phyloP scores from a whole-genome alignment of 2,329 filamentous ascomycete species.

The Monosporascus sp. region DNA sequence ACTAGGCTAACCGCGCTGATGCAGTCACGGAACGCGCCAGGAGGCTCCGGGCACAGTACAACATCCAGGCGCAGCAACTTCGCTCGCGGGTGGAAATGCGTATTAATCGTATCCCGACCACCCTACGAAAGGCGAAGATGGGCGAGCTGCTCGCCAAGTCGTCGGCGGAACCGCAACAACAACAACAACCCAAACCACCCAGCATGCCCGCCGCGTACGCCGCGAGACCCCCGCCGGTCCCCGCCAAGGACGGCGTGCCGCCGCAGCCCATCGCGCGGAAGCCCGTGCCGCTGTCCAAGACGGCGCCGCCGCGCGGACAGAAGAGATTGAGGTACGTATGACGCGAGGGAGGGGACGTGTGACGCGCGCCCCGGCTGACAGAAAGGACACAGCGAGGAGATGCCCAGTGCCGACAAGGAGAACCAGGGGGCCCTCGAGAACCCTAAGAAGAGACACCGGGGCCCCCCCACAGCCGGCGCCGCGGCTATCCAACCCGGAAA shows the following conservation, averaged over 20 bases:
- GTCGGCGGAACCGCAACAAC: conserved; percentile 34
- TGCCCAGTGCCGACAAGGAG: conserved; percentile 67
- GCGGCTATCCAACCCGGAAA: conserved; percentile 43
- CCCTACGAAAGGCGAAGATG: conserved; percentile 75
- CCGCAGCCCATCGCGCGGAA: conserved; percentile 30
- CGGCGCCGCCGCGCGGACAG: conserved; percentile 25
- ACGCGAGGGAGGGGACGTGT: not conserved
- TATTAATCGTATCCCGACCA: conserved; percentile 82
- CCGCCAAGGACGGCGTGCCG: conserved; percentile 42
- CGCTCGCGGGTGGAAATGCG: conserved; percentile 85
- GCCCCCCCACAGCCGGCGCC: conserved; percentile 33
- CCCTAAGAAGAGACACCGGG: conserved; percentile 62
- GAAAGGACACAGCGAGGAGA: conserved; percentile 50
- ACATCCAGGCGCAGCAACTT: conserved; percentile 79
- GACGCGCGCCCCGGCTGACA: not conserved
- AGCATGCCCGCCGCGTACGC: conserved; percentile 16
- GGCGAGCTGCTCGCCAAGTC: conserved; percentile 63
- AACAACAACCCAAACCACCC: conserved; percentile 11
- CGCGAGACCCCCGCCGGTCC: conserved; percentile 39
- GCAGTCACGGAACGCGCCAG: conserved; percentile 45
- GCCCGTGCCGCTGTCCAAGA: conserved; percentile 22
- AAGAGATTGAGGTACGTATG: conserved; percentile 47
- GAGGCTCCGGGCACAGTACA: conserved; percentile 83
- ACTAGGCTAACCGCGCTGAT: conserved; percentile 10
- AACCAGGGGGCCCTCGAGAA: conserved; percentile 60